Evolutionary conservation across 139 green algal species (phyloP).

Genomic region (Microglena sp.): DNA sequence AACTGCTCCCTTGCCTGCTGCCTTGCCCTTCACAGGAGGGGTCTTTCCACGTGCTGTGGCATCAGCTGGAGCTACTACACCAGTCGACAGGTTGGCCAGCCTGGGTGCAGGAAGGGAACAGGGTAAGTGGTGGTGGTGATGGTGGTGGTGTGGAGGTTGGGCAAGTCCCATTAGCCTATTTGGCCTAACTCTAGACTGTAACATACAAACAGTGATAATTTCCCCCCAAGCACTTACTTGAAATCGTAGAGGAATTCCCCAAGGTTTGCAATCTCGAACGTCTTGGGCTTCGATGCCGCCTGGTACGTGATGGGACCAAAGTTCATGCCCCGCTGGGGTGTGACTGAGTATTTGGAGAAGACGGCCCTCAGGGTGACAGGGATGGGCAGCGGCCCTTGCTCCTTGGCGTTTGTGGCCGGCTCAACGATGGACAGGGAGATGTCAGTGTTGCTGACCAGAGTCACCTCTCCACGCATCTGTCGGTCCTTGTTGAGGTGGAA

Average conservation of each 20-base stretch:
- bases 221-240: no score
- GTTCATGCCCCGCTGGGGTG: constrained; percentile 60
- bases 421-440: constrained; percentile 61
- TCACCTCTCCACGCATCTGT: constrained; percentile 30
- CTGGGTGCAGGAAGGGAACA: no score
- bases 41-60: no score
- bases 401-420: constrained; percentile 42
- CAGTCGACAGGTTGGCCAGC: constrained; percentile 1
- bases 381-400: constrained; percentile 31
- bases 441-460: constrained; percentile 47
- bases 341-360: constrained; percentile 69
- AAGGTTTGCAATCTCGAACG: constrained; percentile 42
- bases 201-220: no score
- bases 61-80: constrained; percentile 8
- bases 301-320: constrained; percentile 67
- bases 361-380: constrained; percentile 34
- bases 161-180: no score
- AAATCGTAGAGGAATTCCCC: not conserved
- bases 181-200: no score
- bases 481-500: constrained; percentile 48
- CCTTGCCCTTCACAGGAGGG: no score
- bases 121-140: no score
- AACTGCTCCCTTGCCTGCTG: no score
- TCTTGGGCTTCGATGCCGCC: constrained; percentile 52
- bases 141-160: no score